phyloP scores from a whole-genome alignment of 306 rosid genomes.

The Sindora glabra region DNA sequence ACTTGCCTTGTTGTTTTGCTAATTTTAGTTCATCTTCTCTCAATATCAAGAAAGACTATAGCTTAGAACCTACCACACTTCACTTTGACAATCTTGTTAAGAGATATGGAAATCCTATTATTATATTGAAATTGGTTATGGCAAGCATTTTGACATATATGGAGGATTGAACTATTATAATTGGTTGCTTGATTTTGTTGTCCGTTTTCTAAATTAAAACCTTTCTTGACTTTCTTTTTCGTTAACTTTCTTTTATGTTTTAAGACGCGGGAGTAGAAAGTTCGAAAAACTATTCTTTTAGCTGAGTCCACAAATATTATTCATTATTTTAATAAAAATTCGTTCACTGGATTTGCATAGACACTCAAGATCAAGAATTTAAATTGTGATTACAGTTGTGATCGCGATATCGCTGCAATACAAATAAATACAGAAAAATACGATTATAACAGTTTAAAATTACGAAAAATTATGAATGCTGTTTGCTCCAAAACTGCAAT shows the following conservation, averaged over 20 bases:
- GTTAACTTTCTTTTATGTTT: slow-evolving; percentile 8
- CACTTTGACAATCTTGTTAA: slow-evolving; percentile 84
- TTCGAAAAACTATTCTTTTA: slow-evolving; percentile 81
- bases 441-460: no score
- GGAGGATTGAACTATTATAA: neutral
- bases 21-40: slow-evolving; percentile 11
- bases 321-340: slow-evolving; percentile 47
- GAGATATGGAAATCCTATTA: slow-evolving; percentile 90
- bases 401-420: no score
- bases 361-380: no score
- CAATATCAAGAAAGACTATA: slow-evolving; percentile 67
- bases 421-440: no score
- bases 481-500: no score
- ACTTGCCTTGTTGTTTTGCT: slow-evolving; percentile 16
- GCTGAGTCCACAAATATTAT: slow-evolving; percentile 80
- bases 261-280: slow-evolving; percentile 82
- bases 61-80: slow-evolving; percentile 76
- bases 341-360: slow-evolving; percentile 82
- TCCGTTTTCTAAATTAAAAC: neutral
- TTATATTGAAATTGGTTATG: slow-evolving; percentile 90
- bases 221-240: slow-evolving; percentile 2
- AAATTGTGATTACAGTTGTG: no score
- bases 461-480: no score
- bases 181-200: neutral
- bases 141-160: slow-evolving; percentile 26